Base-by-base conservation (phyloP, 2,329 filamentous ascomycete genomes). In the Mycosphaerella sp. region DNA sequence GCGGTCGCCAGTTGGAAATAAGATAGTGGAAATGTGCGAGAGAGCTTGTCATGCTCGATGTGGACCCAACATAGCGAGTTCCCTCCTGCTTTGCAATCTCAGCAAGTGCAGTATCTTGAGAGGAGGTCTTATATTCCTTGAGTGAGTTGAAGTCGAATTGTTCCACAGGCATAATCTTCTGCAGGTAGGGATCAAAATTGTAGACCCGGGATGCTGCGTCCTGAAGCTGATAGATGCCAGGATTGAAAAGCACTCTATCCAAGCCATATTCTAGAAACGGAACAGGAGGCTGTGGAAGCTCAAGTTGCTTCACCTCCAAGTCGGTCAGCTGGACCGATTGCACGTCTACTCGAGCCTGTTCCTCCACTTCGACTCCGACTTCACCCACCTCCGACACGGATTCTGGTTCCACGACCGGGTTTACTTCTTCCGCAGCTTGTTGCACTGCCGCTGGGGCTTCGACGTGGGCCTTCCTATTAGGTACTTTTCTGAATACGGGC, bases 171-270 rank as follows among this genome's bases (percentile, higher is more conserved):
- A 97, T 97, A 64, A 98, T 95, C 49, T 83, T 84, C 56, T 90
- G 83, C 17, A 98, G 79, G 66, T 96, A 96, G 0, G 95, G 93
- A 67, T 98, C 92, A 65, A 98, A 98, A 69, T 98, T 98, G 78
- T 84, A 98, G 6, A 97, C 89, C 14, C 84, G 80, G 39, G 92
- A 90, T 54, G 89, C 82, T 23, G 86, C 84, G 69, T 98, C 93
- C 71, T 95, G 91, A 48, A 98, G 80, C 48, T 89, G 85, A 69
- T 96, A 95, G 38, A 96, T 88, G 21, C 93, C 91, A 1, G 86
- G 86, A 65, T 96, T 98, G 78, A 98, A 98, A 2, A 98, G 75
- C n/a, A 95, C 92, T 53, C 90, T 80, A 58, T 95, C 89, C 32
- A 96, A 76, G 6, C 87, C 86, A 67, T 93, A 86, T 1, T 81